A percentile compares a stretch with the other conserved stretches of the same genome.
These are phyloP conservation scores for Pterula multifida DNA, from an alignment of 1,284 basidiomycete species.

Conservation along the genomic window DNA sequence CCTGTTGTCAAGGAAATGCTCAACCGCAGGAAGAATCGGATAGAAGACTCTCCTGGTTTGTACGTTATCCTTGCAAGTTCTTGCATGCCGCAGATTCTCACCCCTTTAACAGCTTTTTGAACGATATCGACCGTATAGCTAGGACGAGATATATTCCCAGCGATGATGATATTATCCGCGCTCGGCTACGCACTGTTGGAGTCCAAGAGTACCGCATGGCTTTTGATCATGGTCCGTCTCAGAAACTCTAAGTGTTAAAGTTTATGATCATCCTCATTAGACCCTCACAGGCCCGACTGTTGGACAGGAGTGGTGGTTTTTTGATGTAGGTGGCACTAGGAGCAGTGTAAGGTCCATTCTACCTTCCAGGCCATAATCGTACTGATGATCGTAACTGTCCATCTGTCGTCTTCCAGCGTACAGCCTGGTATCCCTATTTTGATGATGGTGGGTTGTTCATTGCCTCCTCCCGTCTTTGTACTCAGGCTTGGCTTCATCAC, in stretches of 20 bases:
- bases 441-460: constrained; percentile 33
- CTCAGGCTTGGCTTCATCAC: not conserved
- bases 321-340: constrained; percentile 63
- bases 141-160: constrained; percentile 46
- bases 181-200: constrained; percentile 57
- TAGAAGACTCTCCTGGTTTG: constrained; percentile 63
- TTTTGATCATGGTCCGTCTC: constrained; percentile 47
- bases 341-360: constrained; percentile 34
- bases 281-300: constrained; percentile 27
- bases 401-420: constrained; percentile 28
- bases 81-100: constrained; percentile 3
- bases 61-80: constrained; percentile 23
- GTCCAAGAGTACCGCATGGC: constrained; percentile 62
- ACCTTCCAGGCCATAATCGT: constrained; percentile 5
- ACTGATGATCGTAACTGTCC: constrained; percentile 5
- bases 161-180: constrained; percentile 61
- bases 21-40: constrained; percentile 30
- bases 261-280: not conserved
- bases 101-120: constrained; percentile 32
- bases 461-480: not conserved
- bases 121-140: constrained; percentile 55
- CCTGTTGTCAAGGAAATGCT: constrained; percentile 42
- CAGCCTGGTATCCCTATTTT: constrained; percentile 64
- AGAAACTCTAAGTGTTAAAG: not conserved
- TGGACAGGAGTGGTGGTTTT: constrained; percentile 53